Conservation (phyloP, 805 yeast genomes). For the Hanseniaspora taiwanica region DNA sequence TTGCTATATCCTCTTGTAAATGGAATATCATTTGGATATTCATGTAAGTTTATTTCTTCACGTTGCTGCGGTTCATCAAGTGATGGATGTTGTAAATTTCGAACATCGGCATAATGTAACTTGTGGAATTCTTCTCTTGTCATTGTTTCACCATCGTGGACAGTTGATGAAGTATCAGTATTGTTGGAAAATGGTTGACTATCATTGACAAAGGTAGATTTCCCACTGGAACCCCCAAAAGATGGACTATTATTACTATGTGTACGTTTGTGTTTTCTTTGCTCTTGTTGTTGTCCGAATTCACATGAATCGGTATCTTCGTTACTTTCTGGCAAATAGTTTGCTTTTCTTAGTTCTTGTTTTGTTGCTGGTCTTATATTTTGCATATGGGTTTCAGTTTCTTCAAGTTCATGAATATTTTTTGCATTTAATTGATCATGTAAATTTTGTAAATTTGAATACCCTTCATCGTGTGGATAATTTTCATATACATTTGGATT, state of each 20-base stretch:
- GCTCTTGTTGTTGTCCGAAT: neutral
- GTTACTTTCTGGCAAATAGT: conserved; percentile 14
- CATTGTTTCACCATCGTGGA: too few species aligned
- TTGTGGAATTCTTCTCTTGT: neutral
- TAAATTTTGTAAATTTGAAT: conserved; percentile 34
- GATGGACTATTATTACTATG: too few species aligned
- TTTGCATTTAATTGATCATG: conserved; percentile 13
- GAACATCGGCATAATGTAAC: conserved; percentile 4
- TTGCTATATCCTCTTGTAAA: neutral
- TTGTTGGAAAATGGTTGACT: too few species aligned
- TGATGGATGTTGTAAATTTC: neutral
- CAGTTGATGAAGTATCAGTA: too few species aligned
- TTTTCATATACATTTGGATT: conserved; percentile 5
- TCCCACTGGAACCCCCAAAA: too few species aligned
- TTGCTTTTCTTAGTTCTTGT: conserved; percentile 18
- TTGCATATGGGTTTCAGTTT: neutral
- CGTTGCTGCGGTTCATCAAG: neutral
- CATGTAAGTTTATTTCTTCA: neutral
- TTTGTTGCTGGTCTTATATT: conserved; percentile 19
- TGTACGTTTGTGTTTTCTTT: neutral
- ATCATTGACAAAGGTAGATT: conserved; percentile 4
- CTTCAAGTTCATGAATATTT: conserved; percentile 12
- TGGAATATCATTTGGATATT: conserved; percentile 1
- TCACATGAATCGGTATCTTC: too few species aligned
- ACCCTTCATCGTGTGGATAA: conserved; percentile 65